Evolutionary conservation across 179 eudicot species (phyloP).

Genomic region (Beta corolliflora): DNA sequence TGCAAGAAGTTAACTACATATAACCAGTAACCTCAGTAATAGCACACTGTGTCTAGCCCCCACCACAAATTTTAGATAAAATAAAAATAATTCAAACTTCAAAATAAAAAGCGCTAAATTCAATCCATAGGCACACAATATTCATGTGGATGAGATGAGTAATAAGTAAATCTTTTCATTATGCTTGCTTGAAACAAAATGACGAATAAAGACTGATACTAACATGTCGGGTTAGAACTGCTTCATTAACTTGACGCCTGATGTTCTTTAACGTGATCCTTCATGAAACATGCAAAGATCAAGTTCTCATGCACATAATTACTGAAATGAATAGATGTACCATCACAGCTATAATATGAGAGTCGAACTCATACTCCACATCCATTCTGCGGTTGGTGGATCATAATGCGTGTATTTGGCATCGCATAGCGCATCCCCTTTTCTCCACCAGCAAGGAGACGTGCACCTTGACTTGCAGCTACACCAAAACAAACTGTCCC

Average conservation of each 20-base stretch:
- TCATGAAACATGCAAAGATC: slow-evolving; percentile 24
- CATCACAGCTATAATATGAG: not conserved
- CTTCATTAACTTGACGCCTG: slow-evolving; percentile 83
- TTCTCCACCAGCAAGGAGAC: slow-evolving; percentile 96
- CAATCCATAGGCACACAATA: not conserved
- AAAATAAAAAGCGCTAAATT: not conserved
- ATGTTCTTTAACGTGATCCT: slow-evolving; percentile 81
- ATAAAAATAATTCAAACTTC: not conserved
- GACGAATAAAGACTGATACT: slow-evolving; percentile 38
- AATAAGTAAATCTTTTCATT: not conserved
- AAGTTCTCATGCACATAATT: slow-evolving; percentile 7
- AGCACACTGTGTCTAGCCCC: not conserved
- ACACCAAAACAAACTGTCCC: slow-evolving; percentile 95
- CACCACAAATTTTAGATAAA: not conserved
- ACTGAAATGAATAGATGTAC: not conserved
- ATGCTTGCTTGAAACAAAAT: not conserved
- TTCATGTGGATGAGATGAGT: not conserved
- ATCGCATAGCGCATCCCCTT: slow-evolving; percentile 95
- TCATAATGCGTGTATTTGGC: slow-evolving; percentile 96
- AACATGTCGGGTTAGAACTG: slow-evolving; percentile 79
- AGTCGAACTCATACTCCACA: slow-evolving; percentile 57
- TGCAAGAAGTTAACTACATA: no score
- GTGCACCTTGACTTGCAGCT: slow-evolving; percentile 89
- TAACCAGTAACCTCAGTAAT: not conserved
- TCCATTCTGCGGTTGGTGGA: slow-evolving; percentile 86